These are phyloP conservation scores for Diaporthe humulicola DNA, from an alignment of 2,329 filamentous ascomycete species.

Conservation along the genomic window DNA sequence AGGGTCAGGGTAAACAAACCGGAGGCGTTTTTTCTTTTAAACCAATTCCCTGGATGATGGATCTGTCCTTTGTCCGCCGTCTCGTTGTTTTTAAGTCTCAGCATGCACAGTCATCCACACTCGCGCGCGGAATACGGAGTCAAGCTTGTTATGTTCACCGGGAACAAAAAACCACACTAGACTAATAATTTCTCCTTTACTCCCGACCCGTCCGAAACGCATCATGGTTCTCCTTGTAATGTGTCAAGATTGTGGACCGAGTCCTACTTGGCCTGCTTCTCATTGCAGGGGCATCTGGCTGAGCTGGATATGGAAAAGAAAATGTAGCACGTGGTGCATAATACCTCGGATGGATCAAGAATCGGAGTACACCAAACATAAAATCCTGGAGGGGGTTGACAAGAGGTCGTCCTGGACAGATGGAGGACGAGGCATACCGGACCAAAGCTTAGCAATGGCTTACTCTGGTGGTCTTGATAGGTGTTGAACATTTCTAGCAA, in stretches of 20 bases:
- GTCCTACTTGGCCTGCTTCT: conserved; percentile 26
- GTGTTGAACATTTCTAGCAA: conserved; percentile 31
- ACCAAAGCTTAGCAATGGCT: neutral
- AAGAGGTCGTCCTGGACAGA: neutral
- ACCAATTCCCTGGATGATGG: conserved; percentile 41
- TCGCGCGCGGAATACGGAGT: conserved; percentile 40
- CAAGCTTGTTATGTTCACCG: conserved; percentile 51
- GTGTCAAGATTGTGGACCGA: conserved; percentile 20
- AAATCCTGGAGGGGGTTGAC: conserved; percentile 19
- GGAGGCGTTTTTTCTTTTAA: conserved; percentile 42
- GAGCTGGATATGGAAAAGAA: conserved; percentile 27
- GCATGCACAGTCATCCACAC: conserved; percentile 39
- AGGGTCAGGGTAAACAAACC: conserved; percentile 42
- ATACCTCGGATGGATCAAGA: conserved; percentile 7
- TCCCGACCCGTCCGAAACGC: conserved; percentile 23
- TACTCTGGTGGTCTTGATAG: conserved; percentile 4
- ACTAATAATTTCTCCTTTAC: conserved; percentile 58
- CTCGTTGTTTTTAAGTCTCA: conserved; percentile 39
- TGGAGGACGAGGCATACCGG: neutral
- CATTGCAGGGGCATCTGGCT: neutral
- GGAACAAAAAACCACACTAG: conserved; percentile 52
- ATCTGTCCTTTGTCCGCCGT: conserved; percentile 40
- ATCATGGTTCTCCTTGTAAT: conserved; percentile 29
- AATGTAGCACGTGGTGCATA: conserved; percentile 27
- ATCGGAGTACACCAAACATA: neutral